Base-by-base conservation (phyloP, 73 alveolate genomes). In the Paramecium pentaurelia region DNA sequence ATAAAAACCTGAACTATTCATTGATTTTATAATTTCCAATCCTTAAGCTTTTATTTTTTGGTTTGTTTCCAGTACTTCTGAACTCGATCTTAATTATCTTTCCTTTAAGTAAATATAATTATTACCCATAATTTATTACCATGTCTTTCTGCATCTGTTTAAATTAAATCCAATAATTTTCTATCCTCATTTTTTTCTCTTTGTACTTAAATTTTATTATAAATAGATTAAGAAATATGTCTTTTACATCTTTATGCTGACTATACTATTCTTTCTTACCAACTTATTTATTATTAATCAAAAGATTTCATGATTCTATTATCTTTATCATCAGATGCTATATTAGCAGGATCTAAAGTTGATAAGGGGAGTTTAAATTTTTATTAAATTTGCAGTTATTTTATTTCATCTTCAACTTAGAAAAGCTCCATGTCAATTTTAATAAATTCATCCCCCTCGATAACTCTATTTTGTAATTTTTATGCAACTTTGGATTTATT, bases 41-140 rank as follows among this genome's bases (percentile, higher is more conserved):
- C 60, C 60, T 42, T 75, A 1, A 10, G 58, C 88, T 20, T 36
- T 16, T n/a, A 75, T 42, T 34, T 75, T 64, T 7, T 28, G 11
- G 7, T 64, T 32, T 1, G 42, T 36, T 38, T 38, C 68, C 3
- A 42, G 4, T 75, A 42, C 68, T 12, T 75, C 60, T 12, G 88
- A 75, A 1, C 40, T 42, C 1, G 88, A 75, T 75, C 88, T 75
- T 36, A 75, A 38, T 75, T 75, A 42, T 20, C 58, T 54, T 75
- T 75, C 88, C 88, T 75, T 38, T 37, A 75, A 36, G 28, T 64
- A 28, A 32, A 30, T 0, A 11, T 3, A 11, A 54, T 54, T 54
- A 54, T 18, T 75, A 75, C 88, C 88, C 88, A 75, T 14, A 75
- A 38, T 20, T 75, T 75, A 75, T 75, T 37, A 12, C 88, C 88